Conservation (phyloP, 805 yeast genomes). For the Metschnikowia corniflorae region DNA sequence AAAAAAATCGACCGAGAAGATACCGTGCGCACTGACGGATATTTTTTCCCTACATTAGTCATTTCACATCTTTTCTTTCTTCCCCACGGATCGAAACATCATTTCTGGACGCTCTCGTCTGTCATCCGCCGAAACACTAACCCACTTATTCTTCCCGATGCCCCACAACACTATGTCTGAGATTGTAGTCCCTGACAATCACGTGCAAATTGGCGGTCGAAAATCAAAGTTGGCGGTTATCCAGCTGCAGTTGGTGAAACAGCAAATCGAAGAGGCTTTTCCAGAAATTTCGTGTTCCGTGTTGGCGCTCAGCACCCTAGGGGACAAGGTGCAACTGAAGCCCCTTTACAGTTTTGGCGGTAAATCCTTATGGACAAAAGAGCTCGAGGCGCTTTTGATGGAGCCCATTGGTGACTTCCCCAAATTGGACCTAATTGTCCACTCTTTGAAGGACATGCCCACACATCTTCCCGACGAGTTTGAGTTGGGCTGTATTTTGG, state of each 20-base stretch:
- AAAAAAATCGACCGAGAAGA: background rate
- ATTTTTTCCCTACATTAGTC: background rate
- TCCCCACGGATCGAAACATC: too few species aligned
- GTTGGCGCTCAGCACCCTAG: slow-evolving; percentile 77
- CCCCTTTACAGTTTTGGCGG: slow-evolving; percentile 96
- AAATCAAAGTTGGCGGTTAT: slow-evolving; percentile 82
- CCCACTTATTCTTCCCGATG: slow-evolving; percentile 11
- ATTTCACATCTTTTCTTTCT: background rate
- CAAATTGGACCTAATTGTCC: slow-evolving; percentile 84
- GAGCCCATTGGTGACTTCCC: slow-evolving; percentile 59
- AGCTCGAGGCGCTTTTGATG: slow-evolving; percentile 75
- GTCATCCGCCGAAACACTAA: slow-evolving; percentile 1
- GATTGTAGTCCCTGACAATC: slow-evolving; percentile 25
- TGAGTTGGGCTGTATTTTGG: slow-evolving; percentile 79
- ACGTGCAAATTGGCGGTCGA: slow-evolving; percentile 76
- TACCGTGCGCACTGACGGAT: slow-evolving; percentile 6
- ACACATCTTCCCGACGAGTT: slow-evolving; percentile 87
- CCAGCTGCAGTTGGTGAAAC: slow-evolving; percentile 75
- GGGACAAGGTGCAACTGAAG: slow-evolving; percentile 80
- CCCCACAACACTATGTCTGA: slow-evolving; percentile 22
- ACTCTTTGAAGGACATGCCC: slow-evolving; percentile 91
- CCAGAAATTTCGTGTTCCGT: slow-evolving; percentile 73
- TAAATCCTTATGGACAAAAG: slow-evolving; percentile 94
- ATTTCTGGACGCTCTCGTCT: slow-evolving; percentile 4
- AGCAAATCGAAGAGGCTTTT: slow-evolving; percentile 51